phyloP scores from a whole-genome alignment of 768 basidiomycete genomes.

The Hygrophorus pudorinus region DNA sequence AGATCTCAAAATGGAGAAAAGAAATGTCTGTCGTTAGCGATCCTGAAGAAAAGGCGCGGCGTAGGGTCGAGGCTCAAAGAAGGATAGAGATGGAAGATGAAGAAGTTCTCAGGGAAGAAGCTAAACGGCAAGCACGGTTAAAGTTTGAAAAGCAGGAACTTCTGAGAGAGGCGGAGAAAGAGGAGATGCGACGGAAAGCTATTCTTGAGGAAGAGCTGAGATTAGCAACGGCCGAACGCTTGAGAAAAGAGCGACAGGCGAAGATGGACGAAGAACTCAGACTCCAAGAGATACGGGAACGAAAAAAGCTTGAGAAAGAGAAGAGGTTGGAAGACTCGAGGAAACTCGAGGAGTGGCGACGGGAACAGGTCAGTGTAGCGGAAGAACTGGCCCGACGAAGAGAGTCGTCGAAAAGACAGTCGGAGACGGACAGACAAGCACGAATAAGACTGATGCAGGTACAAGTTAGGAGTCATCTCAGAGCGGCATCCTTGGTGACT shows the following conservation, averaged over 20 bases:
- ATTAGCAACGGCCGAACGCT: slow-evolving; percentile 25
- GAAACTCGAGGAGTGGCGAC: slow-evolving; percentile 42
- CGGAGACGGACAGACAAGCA: slow-evolving; percentile 33
- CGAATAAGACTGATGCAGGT: slow-evolving; percentile 37
- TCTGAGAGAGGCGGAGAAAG: slow-evolving; percentile 30
- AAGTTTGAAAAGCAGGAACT: slow-evolving; percentile 33
- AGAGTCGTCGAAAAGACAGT: slow-evolving; percentile 30
- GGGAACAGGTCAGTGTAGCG: slow-evolving; percentile 33
- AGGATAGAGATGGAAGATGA: slow-evolving; percentile 33
- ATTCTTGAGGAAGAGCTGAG: slow-evolving; percentile 32
- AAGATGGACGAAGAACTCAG: slow-evolving; percentile 37
- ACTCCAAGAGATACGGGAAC: slow-evolving; percentile 34
- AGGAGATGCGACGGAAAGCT: slow-evolving; percentile 29
- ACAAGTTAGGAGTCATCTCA: slow-evolving; percentile 27
- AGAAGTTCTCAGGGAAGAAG: slow-evolving; percentile 34
- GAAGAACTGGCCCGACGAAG: slow-evolving; percentile 36
- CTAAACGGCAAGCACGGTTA: slow-evolving; percentile 27
- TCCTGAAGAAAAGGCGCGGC: slow-evolving; percentile 17
- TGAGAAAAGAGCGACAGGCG: slow-evolving; percentile 28
- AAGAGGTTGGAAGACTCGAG: slow-evolving; percentile 40
- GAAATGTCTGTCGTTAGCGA: slow-evolving; percentile 7
- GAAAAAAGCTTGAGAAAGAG: slow-evolving; percentile 35
- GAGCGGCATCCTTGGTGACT: slow-evolving; percentile 25
- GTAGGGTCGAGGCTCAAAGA: slow-evolving; percentile 14
- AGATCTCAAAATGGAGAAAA: slow-evolving; percentile 4